phyloP scores from a whole-genome alignment of 768 basidiomycete genomes.

The Lentinula sp. region DNA sequence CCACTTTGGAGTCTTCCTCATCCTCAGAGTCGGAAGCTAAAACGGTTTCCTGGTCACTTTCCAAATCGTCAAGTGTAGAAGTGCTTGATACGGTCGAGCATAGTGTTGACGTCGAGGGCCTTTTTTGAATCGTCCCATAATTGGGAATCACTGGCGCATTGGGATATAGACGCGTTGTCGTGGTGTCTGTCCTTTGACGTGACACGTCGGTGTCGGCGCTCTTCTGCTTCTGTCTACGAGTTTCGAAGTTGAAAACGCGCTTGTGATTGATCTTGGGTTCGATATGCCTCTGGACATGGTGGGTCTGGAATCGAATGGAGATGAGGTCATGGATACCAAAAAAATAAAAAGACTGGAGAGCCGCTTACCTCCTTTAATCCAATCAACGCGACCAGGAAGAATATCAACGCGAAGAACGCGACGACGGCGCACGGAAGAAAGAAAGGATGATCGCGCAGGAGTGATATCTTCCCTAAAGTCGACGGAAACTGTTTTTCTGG shows the following conservation, averaged over 20 bases:
- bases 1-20: neutral
- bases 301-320: neutral
- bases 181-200: neutral
- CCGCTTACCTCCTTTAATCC: conserved; percentile 22
- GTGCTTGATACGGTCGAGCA: conserved; percentile 9
- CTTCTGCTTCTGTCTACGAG: neutral
- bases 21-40: neutral
- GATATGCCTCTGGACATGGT: neutral
- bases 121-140: neutral
- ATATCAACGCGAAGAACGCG: conserved; percentile 15
- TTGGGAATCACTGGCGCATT: neutral
- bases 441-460: conserved; percentile 26
- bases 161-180: neutral
- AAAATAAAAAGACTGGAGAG: neutral
- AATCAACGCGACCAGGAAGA: conserved; percentile 15
- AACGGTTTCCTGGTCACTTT: neutral
- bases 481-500: conserved; percentile 21
- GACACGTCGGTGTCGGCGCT: neutral
- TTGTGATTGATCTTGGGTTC: neutral
- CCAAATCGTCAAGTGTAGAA: neutral
- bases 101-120: neutral
- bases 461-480: conserved; percentile 15
- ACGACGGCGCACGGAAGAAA: conserved; percentile 28
- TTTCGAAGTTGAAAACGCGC: conserved; percentile 4
- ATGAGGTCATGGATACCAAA: neutral